Evolutionary conservation across 306 rosid genomes (phyloP), one percentile per base, ranked within the genome.

Genomic region (Pterocarpus santalinus): DNA sequence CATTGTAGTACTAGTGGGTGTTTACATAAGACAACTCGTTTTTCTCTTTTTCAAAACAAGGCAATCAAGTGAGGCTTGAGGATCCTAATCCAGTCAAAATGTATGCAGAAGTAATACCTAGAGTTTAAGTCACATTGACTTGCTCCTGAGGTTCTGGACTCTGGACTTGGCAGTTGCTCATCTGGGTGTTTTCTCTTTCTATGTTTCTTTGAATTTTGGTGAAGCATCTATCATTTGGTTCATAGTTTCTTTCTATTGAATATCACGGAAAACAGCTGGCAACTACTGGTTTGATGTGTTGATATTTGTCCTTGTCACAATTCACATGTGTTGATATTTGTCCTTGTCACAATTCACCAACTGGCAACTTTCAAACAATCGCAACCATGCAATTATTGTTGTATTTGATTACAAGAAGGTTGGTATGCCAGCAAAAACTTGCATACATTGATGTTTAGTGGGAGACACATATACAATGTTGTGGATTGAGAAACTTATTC

Each of bases 401-500:
- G 60, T 68, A 28, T 17, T 14, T 38, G 43, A 36, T 22, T 8
- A 43, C 6, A 38, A 36, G 30, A 38, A 38, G 56, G 60, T 51
- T 56, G n/a, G 80, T 62, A 74, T 79, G 85, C 55, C 80, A 76
- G 78, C 84, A 63, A 61, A 69, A 28, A 56, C 58, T 80, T 44
- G 35, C 81, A 72, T 57, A 70, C 77, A 56, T 28, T 13, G 36
- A 57, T 77, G 46, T 75, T 86, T 78, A 83, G 82, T 82, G 75
- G 3, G 88, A 82, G 61, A 85, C 92, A 86, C 90, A 84, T 2
- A 85, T 13, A 68, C 63, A 82, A 52, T 78, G 82, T 81, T 78
- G 87, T 78, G 89, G 84, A 51, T 82, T 85, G 41, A 81, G 71
- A 69, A 84, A 86, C 22, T 83, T 56, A 70, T 75, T 87, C 75